Evolutionary conservation across 1,139 yeast species (phyloP), one percentile per base, ranked within the genome.

Genomic region (Magnusiomyces sp.): DNA sequence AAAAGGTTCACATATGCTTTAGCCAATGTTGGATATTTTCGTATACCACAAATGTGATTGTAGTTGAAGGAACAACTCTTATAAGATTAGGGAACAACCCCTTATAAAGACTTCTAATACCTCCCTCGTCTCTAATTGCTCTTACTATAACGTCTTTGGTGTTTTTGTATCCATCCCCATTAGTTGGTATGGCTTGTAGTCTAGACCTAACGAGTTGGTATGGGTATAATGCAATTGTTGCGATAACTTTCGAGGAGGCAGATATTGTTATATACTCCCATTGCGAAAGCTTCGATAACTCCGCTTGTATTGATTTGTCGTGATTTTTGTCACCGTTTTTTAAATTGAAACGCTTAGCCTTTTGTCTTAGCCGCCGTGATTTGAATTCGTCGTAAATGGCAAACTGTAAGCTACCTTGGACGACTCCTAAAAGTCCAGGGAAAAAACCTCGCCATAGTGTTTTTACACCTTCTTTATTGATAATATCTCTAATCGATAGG

Each of bases 371-470:
- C 23, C 85, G 52, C 5, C 50, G 48, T 13, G 42, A 17, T 27
- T 51, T 51, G 5, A 51, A 17, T 27, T 51, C 77, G 59, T 90
- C 97, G 62, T 92, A 92, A 27, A 88, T 69, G 16, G 95, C 79
- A 62, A 92, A 83, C 60, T 94, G 96, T 14, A 92, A 67, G 9
- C 95, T 88, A 6, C 95, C 95, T 63, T 92, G 97, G 19, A 84
- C 75, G 1, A 92, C 95, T 55, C 87, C 90, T 50, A 90, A 72
- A 51, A 90, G 62, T 5, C 95, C 80, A 0, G 98, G 97, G 1
- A 81, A 59, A 5, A 89, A 71, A 0, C 98, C 98, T 54, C 80
- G 79, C 83, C 95, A 89, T 56, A 87, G 81, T 0, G 90, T 85
- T 1, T 57, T 48, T 0, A 81, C 36, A 0, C 97, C 97, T 64